Evolutionary conservation across 1,284 basidiomycete species (phyloP), one percentile per base, ranked within the genome.

Genomic region (Sporisorium iseilematis-ciliati): DNA sequence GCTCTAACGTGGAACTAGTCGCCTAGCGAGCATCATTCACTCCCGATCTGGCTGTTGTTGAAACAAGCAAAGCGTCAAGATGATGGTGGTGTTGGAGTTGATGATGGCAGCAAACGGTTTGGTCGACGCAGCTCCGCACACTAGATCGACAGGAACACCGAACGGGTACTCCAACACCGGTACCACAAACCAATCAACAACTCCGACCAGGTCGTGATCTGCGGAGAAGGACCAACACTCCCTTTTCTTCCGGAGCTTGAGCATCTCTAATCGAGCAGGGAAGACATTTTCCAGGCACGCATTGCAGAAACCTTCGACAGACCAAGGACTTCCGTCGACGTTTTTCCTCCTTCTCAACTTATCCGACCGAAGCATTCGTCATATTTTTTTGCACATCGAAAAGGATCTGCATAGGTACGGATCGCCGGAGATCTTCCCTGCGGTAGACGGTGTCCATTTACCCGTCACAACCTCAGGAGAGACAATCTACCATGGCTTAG

Each of bases 281-380:
- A n/a, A n/a, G n/a, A n/a, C n/a, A 8, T 49, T 8, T 12, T 31
- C 41, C 35, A n/a, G 26, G 21, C 18, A 25, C 31, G 45, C 23
- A 21, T 8, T 40, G 43, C 43, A 26, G 25, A 20, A 40, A n/a
- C n/a, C n/a, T n/a, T n/a, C 14, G 23, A 35, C 1, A 6, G 20
- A 45, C 51, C 41, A 54, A 54, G 58, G 58, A 61, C 25, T 46
- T 61, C 58, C 58, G 58, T 61, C 58, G 58, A 54, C 58, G n/a
- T n/a, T n/a, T n/a, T n/a, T n/a, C 18, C 25, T 33, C 31, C 21
- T 42, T 33, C 16, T 35, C 33, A 14, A 35, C 33, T 49, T 40
- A 61, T 61, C 51, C 58, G 43, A 54, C 51, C 43, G 51, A 33
- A 40, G 58, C 31, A 12, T 29, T 46, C 14, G 14, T 26, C 14